Evolutionary conservation across 306 rosid species (phyloP), one percentile per base, ranked within the genome.

Genomic region (Rosa persica): DNA sequence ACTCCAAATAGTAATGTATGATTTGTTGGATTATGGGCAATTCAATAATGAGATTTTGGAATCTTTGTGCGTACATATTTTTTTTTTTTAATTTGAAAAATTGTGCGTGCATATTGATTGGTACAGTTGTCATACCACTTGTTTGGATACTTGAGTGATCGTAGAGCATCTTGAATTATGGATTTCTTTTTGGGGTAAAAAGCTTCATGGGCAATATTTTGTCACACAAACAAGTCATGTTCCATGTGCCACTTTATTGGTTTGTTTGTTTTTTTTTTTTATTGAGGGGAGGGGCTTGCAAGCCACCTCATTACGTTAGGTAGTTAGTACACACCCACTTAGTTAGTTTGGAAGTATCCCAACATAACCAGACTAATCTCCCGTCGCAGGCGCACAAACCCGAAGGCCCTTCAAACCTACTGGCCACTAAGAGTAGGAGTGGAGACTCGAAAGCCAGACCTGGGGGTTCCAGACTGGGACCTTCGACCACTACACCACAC

Each of bases 211-310:
- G 67, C n/a, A 23, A 13, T 16, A 60, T 30, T 60, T 60, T n/a
- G 38, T 16, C 36, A 10, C 8, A 11, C 9, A 36, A 39, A 1
- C 40, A 38, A 42, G 64, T 2, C 64, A 19, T 61, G 54, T 78
- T 58, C 73, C 67, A 79, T 62, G 67, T 39, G 74, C 2, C 23
- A n/a, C 34, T 73, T 58, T 79, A 61, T 51, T 80, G 51, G 65
- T 79, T 49, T 48, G 55, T 73, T 49, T 30, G 38, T 17, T 12
- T n/a, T n/a, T n/a, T n/a, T n/a, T n/a, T n/a, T n/a, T n/a, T n/a
- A n/a, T n/a, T n/a, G n/a, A n/a, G n/a, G n/a, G n/a, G n/a, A n/a
- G n/a, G n/a, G n/a, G n/a, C n/a, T n/a, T n/a, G n/a, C n/a, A n/a
- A n/a, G n/a, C n/a, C n/a, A n/a, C n/a, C n/a, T n/a, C n/a, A n/a